Base-by-base conservation (phyloP, 1,284 basidiomycete genomes). In the Ceratobasidium sp. region DNA sequence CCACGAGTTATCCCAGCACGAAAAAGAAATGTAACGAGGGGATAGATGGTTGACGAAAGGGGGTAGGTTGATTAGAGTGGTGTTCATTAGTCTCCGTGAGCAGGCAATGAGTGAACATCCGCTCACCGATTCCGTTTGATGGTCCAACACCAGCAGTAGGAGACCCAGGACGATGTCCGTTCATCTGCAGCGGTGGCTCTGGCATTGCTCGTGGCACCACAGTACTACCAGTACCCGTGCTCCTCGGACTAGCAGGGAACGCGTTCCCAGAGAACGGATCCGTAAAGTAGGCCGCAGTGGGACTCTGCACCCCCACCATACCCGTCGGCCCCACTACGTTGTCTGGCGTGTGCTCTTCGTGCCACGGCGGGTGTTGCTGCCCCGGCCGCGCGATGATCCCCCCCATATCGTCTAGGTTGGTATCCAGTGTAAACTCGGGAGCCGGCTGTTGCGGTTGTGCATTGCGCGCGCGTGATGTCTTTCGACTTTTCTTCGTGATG, bases 401-500 rank as follows among this genome's bases (percentile, higher is more conserved):
- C 59, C 92, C 91, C 85, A 97, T 93, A 73, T 89, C 84, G 36
- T 91, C 86, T 50, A 96, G 83, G 76, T 96, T 88, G 60, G 89
- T 90, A 80, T 96, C 93, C 45, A 95, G 85, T 23, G 83, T 83
- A 76, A 87, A 83, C 34, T 76, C 75, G 9, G 65, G 26, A 12
- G 55, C 52, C 10, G 64, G 64, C 18, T 55, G 50, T 23, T n/a
- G n/a, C n/a, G 30, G 64, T 9, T 28, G 21, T 23, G 10, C 18
- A 26, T 23, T 28, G 2, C 52, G 52, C 14, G 53, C 53, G 16
- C 65, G 65, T 2, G 65, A 32, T n/a, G 65, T 69, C 26, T 69
- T 69, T 6, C 52, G 52, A 6, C 34, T 32, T n/a, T 69, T 69
- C 28, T 69, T 69, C 14, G 28, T 36, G 23, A 32, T 34, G n/a